Conservation (phyloP, 805 yeast species). For the Henningerozyma blattae region DNA sequence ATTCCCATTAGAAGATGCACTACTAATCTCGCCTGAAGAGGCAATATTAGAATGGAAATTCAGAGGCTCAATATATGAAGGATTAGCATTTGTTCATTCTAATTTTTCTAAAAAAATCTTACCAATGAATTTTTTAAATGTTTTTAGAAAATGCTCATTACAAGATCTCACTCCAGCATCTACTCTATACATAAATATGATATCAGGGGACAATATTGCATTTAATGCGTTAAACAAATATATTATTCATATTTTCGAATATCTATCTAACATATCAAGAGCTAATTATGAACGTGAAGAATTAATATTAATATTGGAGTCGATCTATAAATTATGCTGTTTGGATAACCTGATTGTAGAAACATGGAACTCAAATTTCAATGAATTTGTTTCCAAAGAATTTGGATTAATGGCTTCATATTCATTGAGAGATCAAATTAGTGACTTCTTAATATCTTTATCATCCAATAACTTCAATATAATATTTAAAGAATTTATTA, state of each 20-base stretch:
- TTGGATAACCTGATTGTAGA: slow-evolving; percentile 34
- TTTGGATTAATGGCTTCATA: slow-evolving; percentile 50
- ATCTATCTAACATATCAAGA: slow-evolving; percentile 9
- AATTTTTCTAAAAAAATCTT: slow-evolving; percentile 16
- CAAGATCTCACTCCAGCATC: slow-evolving; percentile 9
- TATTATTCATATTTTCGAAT: slow-evolving; percentile 13
- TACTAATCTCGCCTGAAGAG: background rate
- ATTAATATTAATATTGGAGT: slow-evolving; percentile 9
- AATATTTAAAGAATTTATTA: slow-evolving; percentile 2
- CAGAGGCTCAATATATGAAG: slow-evolving; percentile 13
- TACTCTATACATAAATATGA: slow-evolving; percentile 1
- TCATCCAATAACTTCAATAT: slow-evolving; percentile 3
- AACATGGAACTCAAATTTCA: slow-evolving; percentile 48
- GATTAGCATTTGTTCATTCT: slow-evolving; percentile 11
- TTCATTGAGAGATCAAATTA: slow-evolving; percentile 48
- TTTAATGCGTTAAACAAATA: slow-evolving; percentile 10
- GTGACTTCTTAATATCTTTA: slow-evolving; percentile 43
- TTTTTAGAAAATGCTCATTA: slow-evolving; percentile 7
- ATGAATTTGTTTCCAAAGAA: slow-evolving; percentile 60
- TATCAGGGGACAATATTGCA: background rate
- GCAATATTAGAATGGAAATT: slow-evolving; percentile 2
- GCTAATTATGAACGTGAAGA: slow-evolving; percentile 5
- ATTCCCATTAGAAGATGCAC: background rate
- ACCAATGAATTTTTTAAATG: slow-evolving; percentile 2
- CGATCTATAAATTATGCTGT: slow-evolving; percentile 29